Evolutionary conservation across 2,329 filamentous ascomycete genomes (phyloP), one percentile per base, ranked within the genome.

Genomic region (Apiospora pterosperma): DNA sequence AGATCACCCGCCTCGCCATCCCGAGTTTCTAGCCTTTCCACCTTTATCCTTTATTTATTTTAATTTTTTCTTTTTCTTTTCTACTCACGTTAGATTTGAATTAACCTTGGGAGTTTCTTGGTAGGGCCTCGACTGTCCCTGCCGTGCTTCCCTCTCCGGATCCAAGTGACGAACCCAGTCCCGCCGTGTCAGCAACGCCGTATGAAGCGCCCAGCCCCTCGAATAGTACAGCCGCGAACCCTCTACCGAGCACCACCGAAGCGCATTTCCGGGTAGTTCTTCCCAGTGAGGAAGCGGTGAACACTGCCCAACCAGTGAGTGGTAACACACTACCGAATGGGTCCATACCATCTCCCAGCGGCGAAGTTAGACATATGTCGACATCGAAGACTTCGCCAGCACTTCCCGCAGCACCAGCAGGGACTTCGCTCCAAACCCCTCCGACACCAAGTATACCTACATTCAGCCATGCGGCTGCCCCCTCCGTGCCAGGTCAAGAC

Each of bases 121-220:
- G 4, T 34, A 55, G 48, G 28, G 25, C 7, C 7, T n/a, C 48
- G 16, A 55, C 48, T 55, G 48, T 16, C 4, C 28, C 58, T 44
- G 67, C 64, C 65, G 78, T 85, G 23, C 80, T 90, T 61, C 86
- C 87, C 7, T 90, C 89, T 16, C 88, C 89, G 36, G 83, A 87
- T 14, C 83, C 85, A 12, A 90, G 87, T 72, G 85, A 90, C 68
- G 86, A 89, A 66, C 78, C 81, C 19, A 87, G 84, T 70, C 84
- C 84, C 28, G 74, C 74, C 67, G 66, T 76, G 64, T 39, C 58
- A 23, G 72, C 76, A 66, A 75, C 70, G 64, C 61, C 73, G 68
- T 66, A 70, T 71, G 73, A 79, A 28, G 21, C 64, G 19, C 42
- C 36, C 65, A 78, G 77, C 70, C 72, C 80, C 67, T 69, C 36